Conservation (phyloP, 176 grass and related monocot genomes). For the Avena sativa region DNA sequence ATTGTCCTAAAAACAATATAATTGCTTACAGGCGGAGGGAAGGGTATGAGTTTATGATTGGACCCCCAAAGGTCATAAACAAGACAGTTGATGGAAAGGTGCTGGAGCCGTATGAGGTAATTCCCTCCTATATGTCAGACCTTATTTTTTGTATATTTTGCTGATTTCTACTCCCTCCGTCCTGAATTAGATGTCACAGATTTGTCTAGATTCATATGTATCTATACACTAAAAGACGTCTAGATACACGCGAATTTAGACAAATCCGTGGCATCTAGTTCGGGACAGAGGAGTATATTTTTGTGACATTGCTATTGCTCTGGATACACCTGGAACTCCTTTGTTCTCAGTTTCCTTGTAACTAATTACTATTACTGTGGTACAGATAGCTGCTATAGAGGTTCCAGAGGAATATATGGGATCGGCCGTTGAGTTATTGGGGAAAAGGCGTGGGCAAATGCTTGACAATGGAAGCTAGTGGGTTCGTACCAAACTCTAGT, state of each 20-base stretch:
- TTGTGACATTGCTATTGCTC: constrained; percentile 24
- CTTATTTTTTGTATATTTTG: background rate
- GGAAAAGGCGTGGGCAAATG: constrained; percentile 94
- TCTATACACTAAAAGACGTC: too few species aligned
- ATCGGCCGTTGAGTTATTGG: constrained; percentile 90
- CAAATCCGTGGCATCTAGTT: too few species aligned
- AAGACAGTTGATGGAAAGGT: constrained; percentile 77
- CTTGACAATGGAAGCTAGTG: constrained; percentile 89
- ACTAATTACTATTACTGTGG: constrained; percentile 41
- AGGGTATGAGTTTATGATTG: constrained; percentile 99
- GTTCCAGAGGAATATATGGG: constrained; percentile 92
- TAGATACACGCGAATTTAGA: too few species aligned
- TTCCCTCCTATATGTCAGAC: constrained; percentile 10
- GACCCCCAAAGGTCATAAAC: constrained; percentile 98
- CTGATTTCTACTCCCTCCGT: background rate
- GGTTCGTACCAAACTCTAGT: constrained; percentile 56
- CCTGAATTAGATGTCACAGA: too few species aligned
- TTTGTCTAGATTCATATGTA: too few species aligned
- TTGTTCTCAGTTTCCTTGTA: constrained; percentile 24
- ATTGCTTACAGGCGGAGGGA: constrained; percentile 83
- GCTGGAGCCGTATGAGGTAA: constrained; percentile 93
- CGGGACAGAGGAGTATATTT: background rate
- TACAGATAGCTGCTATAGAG: constrained; percentile 95
- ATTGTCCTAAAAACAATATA: constrained; percentile 34
- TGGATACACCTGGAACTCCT: constrained; percentile 41